Percentiles rank a stretch among this genome's conserved stretches.
Conservation (phyloP, 208 protist species). For the Leishmania major region DNA sequence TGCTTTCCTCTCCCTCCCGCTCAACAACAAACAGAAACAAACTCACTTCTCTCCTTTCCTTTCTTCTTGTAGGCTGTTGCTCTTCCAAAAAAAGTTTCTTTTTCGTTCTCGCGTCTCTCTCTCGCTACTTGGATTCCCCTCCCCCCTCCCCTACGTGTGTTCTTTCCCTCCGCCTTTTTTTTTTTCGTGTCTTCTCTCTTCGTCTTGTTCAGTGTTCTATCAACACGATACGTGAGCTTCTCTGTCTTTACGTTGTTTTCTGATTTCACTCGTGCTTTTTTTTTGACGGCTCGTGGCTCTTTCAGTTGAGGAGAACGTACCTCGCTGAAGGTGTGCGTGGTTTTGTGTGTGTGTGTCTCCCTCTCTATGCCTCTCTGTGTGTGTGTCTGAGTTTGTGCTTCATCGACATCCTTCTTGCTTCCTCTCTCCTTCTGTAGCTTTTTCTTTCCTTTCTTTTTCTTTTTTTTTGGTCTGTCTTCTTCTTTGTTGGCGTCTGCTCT, state of each 20-base stretch:
- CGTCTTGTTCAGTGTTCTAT: neutral
- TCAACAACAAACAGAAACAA: neutral
- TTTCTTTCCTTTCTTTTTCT: neutral
- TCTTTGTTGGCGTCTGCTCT: neutral
- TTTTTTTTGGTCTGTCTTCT: neutral
- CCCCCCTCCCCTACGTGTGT: neutral
- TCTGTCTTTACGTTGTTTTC: neutral
- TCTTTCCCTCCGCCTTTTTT: neutral
- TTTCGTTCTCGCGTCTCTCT: neutral
- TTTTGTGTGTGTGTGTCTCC: neutral
- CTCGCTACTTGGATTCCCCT: neutral
- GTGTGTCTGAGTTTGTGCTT: slow-evolving; percentile 6
- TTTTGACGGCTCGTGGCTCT: neutral
- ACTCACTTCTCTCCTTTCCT: neutral
- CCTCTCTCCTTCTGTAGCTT: neutral
- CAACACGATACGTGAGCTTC: neutral
- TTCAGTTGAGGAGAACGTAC: neutral
- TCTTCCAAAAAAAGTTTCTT: no score
- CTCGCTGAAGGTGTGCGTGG: neutral
- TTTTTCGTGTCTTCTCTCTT: neutral
- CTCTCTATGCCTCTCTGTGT: neutral
- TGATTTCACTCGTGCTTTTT: neutral
- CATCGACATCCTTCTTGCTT: neutral
- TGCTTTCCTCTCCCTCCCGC: neutral
- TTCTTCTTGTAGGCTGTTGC: no score